These are phyloP conservation scores for Psilocybe sp. DNA, from an alignment of 768 basidiomycete genomes.

Conservation along the genomic window DNA sequence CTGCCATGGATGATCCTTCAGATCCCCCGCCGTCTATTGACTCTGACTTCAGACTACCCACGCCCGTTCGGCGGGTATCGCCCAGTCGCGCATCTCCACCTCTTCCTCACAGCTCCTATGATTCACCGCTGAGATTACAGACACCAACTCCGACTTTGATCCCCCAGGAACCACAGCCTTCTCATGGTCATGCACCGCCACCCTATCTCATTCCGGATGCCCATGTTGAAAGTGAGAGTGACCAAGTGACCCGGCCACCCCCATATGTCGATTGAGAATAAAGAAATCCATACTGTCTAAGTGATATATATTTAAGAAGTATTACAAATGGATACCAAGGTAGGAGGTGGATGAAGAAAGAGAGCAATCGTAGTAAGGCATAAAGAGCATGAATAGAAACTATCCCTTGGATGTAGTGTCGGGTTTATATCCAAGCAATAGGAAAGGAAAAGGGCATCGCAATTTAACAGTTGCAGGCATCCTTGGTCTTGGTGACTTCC, in stretches of 20 bases:
- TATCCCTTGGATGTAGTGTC: conserved; percentile 8
- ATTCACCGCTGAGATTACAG: conserved; percentile 12
- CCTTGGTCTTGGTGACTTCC: conserved; percentile 62
- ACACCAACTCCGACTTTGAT: conserved; percentile 27
- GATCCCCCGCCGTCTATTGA: conserved; percentile 90
- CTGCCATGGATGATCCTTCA: conserved; percentile 82
- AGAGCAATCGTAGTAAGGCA: conserved; percentile 16
- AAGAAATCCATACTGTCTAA: conserved; percentile 20
- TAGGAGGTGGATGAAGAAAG: conserved; percentile 16
- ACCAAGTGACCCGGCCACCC: conserved; percentile 54
- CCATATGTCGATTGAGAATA: conserved; percentile 55
- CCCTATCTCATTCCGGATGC: conserved; percentile 65
- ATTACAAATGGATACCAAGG: conserved; percentile 22
- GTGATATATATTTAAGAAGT: conserved; percentile 24
- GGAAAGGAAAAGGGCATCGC: conserved; percentile 6
- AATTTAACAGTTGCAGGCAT: conserved; percentile 78
- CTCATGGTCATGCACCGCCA: conserved; percentile 68
- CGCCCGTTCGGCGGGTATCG: conserved; percentile 29
- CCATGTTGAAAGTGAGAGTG: conserved; percentile 39
- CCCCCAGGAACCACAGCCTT: conserved; percentile 29
- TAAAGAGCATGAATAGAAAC: conserved; percentile 28
- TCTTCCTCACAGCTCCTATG: conserved; percentile 20
- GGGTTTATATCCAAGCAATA: conserved; percentile 6
- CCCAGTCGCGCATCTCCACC: conserved; percentile 33
- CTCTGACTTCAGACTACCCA: conserved; percentile 66